A percentile compares a stretch with the other conserved stretches of the same genome.
phyloP scores from a whole-genome alignment of 2,329 filamentous ascomycete species.

The Atkinsonella hypoxylon region DNA sequence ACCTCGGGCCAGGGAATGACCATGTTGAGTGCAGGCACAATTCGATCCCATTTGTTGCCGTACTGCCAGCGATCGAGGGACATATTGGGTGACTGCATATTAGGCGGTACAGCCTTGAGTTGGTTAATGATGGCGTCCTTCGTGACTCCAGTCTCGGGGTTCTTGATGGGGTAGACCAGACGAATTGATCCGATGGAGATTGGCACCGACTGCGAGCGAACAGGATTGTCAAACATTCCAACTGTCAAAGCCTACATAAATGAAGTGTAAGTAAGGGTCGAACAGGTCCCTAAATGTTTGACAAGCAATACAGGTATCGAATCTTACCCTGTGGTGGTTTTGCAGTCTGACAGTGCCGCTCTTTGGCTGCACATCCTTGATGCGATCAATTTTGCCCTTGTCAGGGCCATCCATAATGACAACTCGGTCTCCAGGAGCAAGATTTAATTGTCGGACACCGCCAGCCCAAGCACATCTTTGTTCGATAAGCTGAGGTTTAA shows the following conservation, averaged over 20 bases:
- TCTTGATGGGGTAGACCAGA: constrained; percentile 64
- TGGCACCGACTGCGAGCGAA: constrained; percentile 25
- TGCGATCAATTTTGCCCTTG: constrained; percentile 71
- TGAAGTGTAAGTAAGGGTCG: neutral
- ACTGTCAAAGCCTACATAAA: constrained; percentile 16
- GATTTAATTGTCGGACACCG: constrained; percentile 43
- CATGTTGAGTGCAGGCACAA: constrained; percentile 60
- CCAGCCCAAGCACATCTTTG: constrained; percentile 44
- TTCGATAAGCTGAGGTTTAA: constrained; percentile 23
- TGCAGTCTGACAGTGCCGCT: constrained; percentile 49
- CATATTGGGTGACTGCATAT: constrained; percentile 34
- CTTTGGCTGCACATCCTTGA: constrained; percentile 43
- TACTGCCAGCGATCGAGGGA: constrained; percentile 27
- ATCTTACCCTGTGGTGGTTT: constrained; percentile 50
- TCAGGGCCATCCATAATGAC: constrained; percentile 68
- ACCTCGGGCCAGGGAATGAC: constrained; percentile 65
- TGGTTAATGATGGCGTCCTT: constrained; percentile 70
- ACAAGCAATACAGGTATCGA: neutral
- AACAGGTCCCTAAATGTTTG: too few species aligned
- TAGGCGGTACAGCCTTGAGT: constrained; percentile 41
- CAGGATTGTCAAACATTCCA: constrained; percentile 19
- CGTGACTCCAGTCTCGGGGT: constrained; percentile 50
- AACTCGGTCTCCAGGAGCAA: constrained; percentile 64
- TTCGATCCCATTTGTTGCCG: constrained; percentile 35
- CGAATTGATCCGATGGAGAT: constrained; percentile 62